These are phyloP conservation scores for Rhododendron kiyosumense DNA, from an alignment of 148 eudicot species.

Conservation along the genomic window DNA sequence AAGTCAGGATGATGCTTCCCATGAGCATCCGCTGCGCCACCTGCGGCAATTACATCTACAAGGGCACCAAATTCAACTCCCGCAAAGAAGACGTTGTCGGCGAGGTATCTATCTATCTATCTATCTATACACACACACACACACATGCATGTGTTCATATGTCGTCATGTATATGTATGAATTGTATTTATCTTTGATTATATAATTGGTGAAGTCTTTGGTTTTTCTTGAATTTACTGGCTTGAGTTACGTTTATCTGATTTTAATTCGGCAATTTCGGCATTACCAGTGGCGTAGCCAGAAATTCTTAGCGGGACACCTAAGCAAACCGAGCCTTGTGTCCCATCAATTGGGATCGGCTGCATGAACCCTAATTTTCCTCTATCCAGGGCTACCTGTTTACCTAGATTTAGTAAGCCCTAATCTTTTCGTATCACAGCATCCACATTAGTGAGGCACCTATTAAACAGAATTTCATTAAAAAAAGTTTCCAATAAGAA, in stretches of 20 bases:
- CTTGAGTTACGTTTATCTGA: neutral
- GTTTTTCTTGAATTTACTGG: neutral
- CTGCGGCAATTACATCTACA: conserved; percentile 84
- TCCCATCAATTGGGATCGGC: neutral
- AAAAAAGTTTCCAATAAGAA: neutral
- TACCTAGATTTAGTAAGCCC: neutral
- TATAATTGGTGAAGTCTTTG: neutral
- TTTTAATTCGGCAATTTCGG: neutral
- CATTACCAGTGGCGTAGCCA: neutral
- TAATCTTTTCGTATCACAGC: neutral
- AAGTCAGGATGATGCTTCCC: conserved; percentile 91
- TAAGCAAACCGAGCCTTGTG: neutral
- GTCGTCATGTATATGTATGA: too few species aligned
- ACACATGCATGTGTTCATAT: neutral
- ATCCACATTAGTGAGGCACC: neutral
- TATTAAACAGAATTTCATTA: neutral
- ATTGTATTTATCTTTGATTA: neutral
- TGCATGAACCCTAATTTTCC: too few species aligned
- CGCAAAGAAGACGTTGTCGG: conserved; percentile 77
- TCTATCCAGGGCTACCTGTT: too few species aligned
- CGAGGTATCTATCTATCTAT: conserved; percentile 36
- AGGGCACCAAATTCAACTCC: conserved; percentile 82
- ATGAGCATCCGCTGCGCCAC: conserved; percentile 83
- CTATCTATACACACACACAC: too few species aligned
- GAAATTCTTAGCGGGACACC: neutral